These are phyloP conservation scores for Thermothelomyces thermophilus DNA, from an alignment of 2,329 filamentous ascomycete species.

Conservation along the genomic window DNA sequence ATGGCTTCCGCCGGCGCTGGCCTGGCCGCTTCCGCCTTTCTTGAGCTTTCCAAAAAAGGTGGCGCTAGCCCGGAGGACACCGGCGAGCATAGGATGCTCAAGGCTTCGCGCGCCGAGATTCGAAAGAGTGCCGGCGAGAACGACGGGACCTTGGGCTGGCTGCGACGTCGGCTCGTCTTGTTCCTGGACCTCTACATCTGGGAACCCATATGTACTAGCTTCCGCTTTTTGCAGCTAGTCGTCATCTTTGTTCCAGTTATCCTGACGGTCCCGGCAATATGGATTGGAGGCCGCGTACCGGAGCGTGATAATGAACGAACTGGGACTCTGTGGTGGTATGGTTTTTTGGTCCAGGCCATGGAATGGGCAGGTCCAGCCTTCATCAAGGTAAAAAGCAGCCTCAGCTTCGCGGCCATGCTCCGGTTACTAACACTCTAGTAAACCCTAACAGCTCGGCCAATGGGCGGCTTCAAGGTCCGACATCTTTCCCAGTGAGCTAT, in stretches of 20 bases:
- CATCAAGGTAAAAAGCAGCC: constrained; percentile 67
- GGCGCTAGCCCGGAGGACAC: constrained; percentile 52
- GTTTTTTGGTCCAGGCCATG: constrained; percentile 80
- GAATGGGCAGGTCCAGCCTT: constrained; percentile 91
- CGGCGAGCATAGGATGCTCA: constrained; percentile 78
- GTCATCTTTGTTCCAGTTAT: constrained; percentile 90
- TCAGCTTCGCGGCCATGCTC: neutral
- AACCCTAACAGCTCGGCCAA: constrained; percentile 67
- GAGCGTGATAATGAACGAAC: constrained; percentile 66
- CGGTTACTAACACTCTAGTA: neutral
- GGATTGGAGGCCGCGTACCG: constrained; percentile 61
- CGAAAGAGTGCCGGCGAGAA: constrained; percentile 59
- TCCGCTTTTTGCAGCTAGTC: constrained; percentile 81
- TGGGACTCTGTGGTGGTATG: constrained; percentile 93
- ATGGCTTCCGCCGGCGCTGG: constrained; percentile 30
- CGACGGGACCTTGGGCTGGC: constrained; percentile 51
- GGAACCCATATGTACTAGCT: constrained; percentile 80
- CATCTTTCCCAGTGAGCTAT: constrained; percentile 92
- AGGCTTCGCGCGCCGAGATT: constrained; percentile 72
- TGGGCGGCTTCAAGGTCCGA: constrained; percentile 96
- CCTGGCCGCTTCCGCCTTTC: constrained; percentile 51
- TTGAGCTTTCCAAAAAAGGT: constrained; percentile 51
- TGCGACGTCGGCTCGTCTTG: constrained; percentile 55
- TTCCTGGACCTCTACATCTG: constrained; percentile 66
- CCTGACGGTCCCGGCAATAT: constrained; percentile 68